phyloP scores from a whole-genome alignment of 805 yeast genomes.

The Candida endomychidarum region DNA sequence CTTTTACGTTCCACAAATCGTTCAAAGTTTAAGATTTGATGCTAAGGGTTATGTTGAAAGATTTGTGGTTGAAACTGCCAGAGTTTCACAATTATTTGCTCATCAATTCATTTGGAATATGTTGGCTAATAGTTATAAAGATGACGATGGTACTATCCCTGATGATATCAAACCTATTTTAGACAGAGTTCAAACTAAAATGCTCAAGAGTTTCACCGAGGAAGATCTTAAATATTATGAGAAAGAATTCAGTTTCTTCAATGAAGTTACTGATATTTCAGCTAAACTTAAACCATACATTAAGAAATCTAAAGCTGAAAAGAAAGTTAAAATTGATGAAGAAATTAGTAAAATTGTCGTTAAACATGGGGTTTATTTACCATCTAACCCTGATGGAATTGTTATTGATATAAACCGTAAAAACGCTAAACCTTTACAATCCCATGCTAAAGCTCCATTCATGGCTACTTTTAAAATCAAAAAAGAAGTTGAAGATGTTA shows the following conservation, averaged over 20 bases:
- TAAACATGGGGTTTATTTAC: constrained; percentile 75
- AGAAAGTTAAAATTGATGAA: constrained; percentile 92
- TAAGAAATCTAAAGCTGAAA: constrained; percentile 92
- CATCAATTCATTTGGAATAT: constrained; percentile 99
- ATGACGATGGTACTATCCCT: constrained; percentile 79
- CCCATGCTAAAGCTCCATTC: constrained; percentile 98
- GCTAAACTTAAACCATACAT: constrained; percentile 94
- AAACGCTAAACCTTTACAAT: constrained; percentile 92
- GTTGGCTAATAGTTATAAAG: constrained; percentile 88
- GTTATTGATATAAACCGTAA: constrained; percentile 87
- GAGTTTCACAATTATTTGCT: constrained; percentile 85
- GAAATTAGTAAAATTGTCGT: constrained; percentile 65
- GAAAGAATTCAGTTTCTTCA: constrained; percentile 84
- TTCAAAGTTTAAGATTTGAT: constrained; percentile 86
- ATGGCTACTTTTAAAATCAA: constrained; percentile 91
- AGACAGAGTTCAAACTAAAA: constrained; percentile 65
- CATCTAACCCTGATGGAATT: constrained; percentile 95
- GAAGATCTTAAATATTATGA: constrained; percentile 69
- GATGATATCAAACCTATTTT: constrained; percentile 81
- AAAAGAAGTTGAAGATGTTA: constrained; percentile 50
- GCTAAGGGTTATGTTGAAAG: constrained; percentile 80
- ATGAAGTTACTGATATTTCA: constrained; percentile 88
- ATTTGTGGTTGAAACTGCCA: constrained; percentile 88
- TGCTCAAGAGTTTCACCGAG: constrained; percentile 60
- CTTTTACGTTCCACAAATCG: constrained; percentile 97